These are phyloP conservation scores for Chimonanthus praecox DNA, from an alignment of 164 flowering plant species.

Conservation along the genomic window DNA sequence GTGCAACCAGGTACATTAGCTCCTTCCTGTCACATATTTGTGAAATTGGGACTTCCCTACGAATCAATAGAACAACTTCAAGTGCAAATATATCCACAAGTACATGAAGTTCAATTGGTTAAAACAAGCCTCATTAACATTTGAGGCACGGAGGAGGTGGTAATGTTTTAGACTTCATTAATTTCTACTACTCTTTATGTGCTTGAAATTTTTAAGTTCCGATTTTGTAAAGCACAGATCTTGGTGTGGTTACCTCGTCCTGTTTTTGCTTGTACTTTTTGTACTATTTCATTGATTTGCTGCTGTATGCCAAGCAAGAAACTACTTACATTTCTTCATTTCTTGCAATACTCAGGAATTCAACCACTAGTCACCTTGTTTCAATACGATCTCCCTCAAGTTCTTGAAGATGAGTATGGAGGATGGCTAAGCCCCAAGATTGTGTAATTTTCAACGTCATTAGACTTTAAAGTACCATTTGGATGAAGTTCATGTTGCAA, in stretches of 20 bases:
- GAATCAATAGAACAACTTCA: background rate
- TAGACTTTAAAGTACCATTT: background rate
- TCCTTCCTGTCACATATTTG: background rate
- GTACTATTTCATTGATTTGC: no score
- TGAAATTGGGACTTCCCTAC: background rate
- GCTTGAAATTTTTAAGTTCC: no score
- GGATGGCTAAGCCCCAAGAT: slow-evolving; percentile 59
- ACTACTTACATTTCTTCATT: background rate
- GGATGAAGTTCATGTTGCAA: background rate
- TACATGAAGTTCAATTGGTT: no score
- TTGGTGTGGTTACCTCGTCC: no score
- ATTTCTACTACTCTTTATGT: no score
- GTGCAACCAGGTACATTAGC: background rate
- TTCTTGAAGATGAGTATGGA: slow-evolving; percentile 71
- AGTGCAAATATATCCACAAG: background rate
- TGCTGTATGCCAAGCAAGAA: background rate
- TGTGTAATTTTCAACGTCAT: slow-evolving; percentile 30
- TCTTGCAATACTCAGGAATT: slow-evolving; percentile 41
- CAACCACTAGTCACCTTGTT: slow-evolving; percentile 56
- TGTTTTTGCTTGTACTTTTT: no score
- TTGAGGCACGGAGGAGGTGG: no score
- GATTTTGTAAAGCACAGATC: no score
- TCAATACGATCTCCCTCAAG: slow-evolving; percentile 61
- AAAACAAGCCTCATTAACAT: no score
- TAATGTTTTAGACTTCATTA: no score